These are phyloP conservation scores for Phoma sp. DNA, from an alignment of 2,329 filamentous ascomycete genomes.

Conservation along the genomic window DNA sequence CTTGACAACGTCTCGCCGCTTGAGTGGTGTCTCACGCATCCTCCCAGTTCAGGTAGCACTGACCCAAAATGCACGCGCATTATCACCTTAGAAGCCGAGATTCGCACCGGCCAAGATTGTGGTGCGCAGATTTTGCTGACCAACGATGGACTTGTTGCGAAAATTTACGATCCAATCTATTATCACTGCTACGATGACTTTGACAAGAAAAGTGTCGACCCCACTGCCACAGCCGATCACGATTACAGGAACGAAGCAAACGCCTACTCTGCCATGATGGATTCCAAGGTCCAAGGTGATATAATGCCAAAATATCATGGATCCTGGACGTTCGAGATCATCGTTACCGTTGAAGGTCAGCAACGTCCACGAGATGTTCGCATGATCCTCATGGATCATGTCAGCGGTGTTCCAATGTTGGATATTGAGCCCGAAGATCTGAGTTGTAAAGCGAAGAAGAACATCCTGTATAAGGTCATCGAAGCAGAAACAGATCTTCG, in stretches of 20 bases:
- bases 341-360: background rate
- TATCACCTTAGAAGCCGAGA: background rate
- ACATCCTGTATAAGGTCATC: conserved; percentile 14
- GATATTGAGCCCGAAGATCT: background rate
- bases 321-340: background rate
- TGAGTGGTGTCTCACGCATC: background rate
- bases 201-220: background rate
- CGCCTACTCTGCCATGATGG: background rate
- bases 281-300: background rate
- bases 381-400: conserved; percentile 11
- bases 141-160: conserved; percentile 8
- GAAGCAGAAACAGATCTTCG: conserved; percentile 7
- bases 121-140: conserved; percentile 10
- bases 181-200: background rate
- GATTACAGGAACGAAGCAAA: background rate
- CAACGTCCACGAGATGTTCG: background rate
- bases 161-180: conserved; percentile 16
- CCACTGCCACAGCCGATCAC: background rate
- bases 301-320: background rate
- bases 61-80: background rate
- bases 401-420: conserved; percentile 1
- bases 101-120: conserved; percentile 5
- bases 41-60: background rate
- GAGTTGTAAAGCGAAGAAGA: background rate
- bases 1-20: background rate